Conservation (phyloP, 1,139 yeast genomes). For the Geotrichum histeridarum region DNA sequence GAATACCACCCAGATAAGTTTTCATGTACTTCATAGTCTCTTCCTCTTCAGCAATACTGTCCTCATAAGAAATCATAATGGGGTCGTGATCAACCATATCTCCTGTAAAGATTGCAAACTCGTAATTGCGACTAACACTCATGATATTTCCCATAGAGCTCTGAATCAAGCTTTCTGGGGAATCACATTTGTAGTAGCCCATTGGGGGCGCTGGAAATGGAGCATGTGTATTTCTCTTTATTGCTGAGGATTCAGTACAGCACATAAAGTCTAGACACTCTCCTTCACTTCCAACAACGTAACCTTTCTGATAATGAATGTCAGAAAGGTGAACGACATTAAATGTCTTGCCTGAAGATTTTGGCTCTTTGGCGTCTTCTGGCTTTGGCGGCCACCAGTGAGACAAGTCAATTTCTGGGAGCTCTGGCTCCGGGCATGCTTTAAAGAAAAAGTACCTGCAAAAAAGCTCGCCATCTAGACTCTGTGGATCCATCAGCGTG, state of each 20-base stretch:
- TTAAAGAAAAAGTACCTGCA: constrained; percentile 47
- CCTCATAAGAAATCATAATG: constrained; percentile 51
- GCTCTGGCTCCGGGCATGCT: constrained; percentile 46
- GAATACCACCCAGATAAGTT: constrained; percentile 48
- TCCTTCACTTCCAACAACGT: constrained; percentile 54
- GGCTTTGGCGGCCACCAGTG: constrained; percentile 44
- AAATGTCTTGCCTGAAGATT: constrained; percentile 42
- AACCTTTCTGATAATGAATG: constrained; percentile 57
- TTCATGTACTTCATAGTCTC: constrained; percentile 51
- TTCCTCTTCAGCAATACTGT: constrained; percentile 47
- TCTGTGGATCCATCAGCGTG: constrained; percentile 39
- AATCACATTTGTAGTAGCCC: constrained; percentile 60
- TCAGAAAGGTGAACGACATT: constrained; percentile 65
- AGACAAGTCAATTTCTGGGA: constrained; percentile 38
- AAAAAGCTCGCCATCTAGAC: constrained; percentile 49
- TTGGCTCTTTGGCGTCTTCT: constrained; percentile 37
- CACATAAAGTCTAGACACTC: constrained; percentile 53
- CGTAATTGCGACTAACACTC: constrained; percentile 36
- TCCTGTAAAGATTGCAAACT: constrained; percentile 64
- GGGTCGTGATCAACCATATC: constrained; percentile 63
- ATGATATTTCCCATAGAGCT: constrained; percentile 48
- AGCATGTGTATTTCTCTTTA: constrained; percentile 20
- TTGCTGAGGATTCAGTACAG: constrained; percentile 43
- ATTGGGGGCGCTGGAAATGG: constrained; percentile 51
- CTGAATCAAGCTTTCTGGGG: constrained; percentile 52